Evolutionary conservation across 371 early-diverging fungal species (phyloP).

Genomic region (Lichtheimia hyalospora): DNA sequence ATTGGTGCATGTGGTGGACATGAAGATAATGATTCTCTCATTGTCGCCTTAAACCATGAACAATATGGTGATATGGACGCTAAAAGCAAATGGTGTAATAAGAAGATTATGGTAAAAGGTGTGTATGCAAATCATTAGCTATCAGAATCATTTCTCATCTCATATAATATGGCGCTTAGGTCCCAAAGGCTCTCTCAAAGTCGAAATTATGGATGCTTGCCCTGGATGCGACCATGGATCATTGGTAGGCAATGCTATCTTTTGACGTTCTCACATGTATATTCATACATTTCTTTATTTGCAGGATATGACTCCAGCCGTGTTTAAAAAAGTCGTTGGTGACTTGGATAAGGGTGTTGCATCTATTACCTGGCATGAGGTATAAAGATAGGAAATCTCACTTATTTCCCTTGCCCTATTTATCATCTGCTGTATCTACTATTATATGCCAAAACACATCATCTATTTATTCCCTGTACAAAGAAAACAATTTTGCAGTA

Average conservation of each 20-base stretch:
- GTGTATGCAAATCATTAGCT: too few relatives aligned
- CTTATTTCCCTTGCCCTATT: too few relatives aligned
- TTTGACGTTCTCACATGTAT: too few relatives aligned
- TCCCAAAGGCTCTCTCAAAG: slow-evolving; percentile 30
- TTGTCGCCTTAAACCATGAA: slow-evolving; percentile 24
- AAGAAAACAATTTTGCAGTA: too few relatives aligned
- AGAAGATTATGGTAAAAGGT: slow-evolving; percentile 20
- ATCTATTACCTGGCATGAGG: slow-evolving; percentile 15
- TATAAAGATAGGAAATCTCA: not conserved
- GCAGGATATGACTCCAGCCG: slow-evolving; percentile 13
- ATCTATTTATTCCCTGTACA: too few relatives aligned
- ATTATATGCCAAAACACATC: too few relatives aligned
- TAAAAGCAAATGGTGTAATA: slow-evolving; percentile 25
- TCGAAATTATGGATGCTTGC: slow-evolving; percentile 60
- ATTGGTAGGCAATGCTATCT: not conserved
- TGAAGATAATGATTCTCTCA: slow-evolving; percentile 18
- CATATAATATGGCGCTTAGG: too few relatives aligned
- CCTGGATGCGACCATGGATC: slow-evolving; percentile 14
- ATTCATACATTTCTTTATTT: not conserved
- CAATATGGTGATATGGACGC: slow-evolving; percentile 22
- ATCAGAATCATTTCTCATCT: too few relatives aligned
- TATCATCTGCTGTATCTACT: too few relatives aligned
- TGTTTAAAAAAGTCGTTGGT: slow-evolving; percentile 22
- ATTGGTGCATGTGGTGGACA: slow-evolving; percentile 27
- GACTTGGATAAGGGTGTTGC: slow-evolving; percentile 16